phyloP scores from a whole-genome alignment of 768 basidiomycete genomes.

The Gelatoporia subvermispora region DNA sequence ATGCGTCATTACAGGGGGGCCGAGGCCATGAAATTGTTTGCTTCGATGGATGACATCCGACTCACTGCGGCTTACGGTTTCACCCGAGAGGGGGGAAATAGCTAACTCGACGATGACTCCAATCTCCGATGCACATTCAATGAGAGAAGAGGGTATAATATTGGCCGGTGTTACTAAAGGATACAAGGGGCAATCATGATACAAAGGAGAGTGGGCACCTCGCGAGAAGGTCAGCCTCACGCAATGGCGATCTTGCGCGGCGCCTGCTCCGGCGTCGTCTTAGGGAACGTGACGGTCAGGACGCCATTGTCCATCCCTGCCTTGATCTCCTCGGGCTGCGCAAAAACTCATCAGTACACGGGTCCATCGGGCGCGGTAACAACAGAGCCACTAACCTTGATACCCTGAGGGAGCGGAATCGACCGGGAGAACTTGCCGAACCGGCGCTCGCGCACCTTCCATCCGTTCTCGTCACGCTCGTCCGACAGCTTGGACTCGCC shows the following conservation, averaged over 20 bases:
- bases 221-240: slow-evolving; percentile 12
- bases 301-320: slow-evolving; percentile 23
- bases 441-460: slow-evolving; percentile 27
- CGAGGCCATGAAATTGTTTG: too few relatives aligned
- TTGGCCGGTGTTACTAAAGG: too few relatives aligned
- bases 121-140: too few relatives aligned
- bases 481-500: slow-evolving; percentile 36
- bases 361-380: background rate
- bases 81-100: too few relatives aligned
- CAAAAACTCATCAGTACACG: background rate
- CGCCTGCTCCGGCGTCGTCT: slow-evolving; percentile 15
- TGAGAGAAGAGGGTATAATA: too few relatives aligned
- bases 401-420: slow-evolving; percentile 21
- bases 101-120: too few relatives aligned
- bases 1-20: too few relatives aligned
- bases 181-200: too few relatives aligned
- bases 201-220: too few relatives aligned
- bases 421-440: slow-evolving; percentile 22
- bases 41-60: too few relatives aligned
- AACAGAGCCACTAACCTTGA: slow-evolving; percentile 17
- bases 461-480: slow-evolving; percentile 32
- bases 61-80: too few relatives aligned
- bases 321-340: slow-evolving; percentile 23
- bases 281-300: slow-evolving; percentile 24
- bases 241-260: slow-evolving; percentile 23